Evolutionary conservation across 805 yeast genomes (phyloP).

Genomic region (Yarrowia keelungensis): DNA sequence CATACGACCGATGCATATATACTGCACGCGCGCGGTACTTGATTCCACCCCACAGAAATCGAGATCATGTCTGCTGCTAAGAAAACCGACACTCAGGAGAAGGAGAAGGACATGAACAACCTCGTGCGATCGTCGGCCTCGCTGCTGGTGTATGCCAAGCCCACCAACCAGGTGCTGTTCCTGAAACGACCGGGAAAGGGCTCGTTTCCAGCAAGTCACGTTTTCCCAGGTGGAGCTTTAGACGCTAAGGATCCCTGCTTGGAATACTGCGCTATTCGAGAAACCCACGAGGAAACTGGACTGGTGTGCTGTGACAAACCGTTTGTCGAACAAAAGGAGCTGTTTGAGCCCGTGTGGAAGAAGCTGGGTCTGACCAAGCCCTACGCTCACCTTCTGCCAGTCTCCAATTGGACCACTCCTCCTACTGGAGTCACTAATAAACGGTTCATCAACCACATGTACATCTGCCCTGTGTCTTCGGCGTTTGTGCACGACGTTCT

Average conservation of each 20-base stretch:
- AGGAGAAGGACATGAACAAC: conserved; percentile 22
- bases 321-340: conserved; percentile 26
- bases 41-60: background rate
- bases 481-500: conserved; percentile 38
- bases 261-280: conserved; percentile 48
- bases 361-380: conserved; percentile 23
- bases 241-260: conserved; percentile 45
- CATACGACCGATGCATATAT: conserved; percentile 24
- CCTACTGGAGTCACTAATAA: conserved; percentile 41
- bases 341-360: conserved; percentile 43
- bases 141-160: conserved; percentile 42
- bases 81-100: background rate
- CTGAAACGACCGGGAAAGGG: conserved; percentile 47
- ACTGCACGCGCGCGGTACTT: conserved; percentile 2
- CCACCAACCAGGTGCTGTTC: conserved; percentile 44
- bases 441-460: conserved; percentile 48
- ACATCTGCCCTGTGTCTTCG: conserved; percentile 42
- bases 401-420: conserved; percentile 49
- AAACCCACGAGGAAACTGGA: conserved; percentile 50
- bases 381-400: conserved; percentile 34
- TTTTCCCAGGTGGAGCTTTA: conserved; percentile 49
- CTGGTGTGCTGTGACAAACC: conserved; percentile 39
- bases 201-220: conserved; percentile 46
- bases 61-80: conserved; percentile 14
- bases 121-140: conserved; percentile 44